These are phyloP conservation scores for Mycothermus thermophilus DNA, from an alignment of 495 filamentous ascomycete species.

Conservation along the genomic window DNA sequence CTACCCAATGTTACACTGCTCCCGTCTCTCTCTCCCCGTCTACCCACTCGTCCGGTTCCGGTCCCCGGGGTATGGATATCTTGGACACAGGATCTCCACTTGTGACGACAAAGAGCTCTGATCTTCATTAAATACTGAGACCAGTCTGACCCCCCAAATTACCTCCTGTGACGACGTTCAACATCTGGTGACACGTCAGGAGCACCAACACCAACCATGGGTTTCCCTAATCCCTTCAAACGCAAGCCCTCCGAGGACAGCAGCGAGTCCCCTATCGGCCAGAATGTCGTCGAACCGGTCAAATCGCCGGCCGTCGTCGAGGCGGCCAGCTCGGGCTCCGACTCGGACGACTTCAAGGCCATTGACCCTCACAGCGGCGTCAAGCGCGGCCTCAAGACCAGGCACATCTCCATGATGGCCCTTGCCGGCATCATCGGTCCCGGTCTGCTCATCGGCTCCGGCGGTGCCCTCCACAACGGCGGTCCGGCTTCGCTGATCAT, in stretches of 20 bases:
- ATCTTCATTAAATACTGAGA: not conserved
- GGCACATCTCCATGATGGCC: conserved; percentile 63
- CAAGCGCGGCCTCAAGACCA: conserved; percentile 46
- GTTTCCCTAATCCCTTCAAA: not conserved
- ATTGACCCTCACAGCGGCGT: conserved; percentile 37
- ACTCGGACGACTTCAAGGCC: conserved; percentile 24
- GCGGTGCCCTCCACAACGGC: conserved; percentile 45
- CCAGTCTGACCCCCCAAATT: not conserved
- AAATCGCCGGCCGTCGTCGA: conserved; percentile 2
- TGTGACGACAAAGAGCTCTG: too few species aligned
- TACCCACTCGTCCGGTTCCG: too few species aligned
- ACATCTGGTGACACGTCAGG: not conserved
- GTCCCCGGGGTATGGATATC: too few species aligned
- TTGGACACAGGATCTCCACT: too few species aligned
- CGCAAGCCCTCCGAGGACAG: not conserved
- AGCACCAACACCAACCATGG: not conserved
- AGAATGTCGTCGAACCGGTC: too few species aligned
- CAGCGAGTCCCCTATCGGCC: not conserved
- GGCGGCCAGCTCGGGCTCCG: conserved; percentile 4
- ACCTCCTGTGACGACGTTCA: not conserved
- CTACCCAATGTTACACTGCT: too few species aligned
- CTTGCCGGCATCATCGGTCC: conserved; percentile 44
- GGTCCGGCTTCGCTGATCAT: conserved; percentile 51
- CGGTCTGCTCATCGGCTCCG: conserved; percentile 42
- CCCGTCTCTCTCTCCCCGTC: too few species aligned